Percentiles rank a stretch among this genome's conserved stretches.
phyloP scores from a whole-genome alignment of 371 early-diverging fungal species.

The Mortierella sp. region DNA sequence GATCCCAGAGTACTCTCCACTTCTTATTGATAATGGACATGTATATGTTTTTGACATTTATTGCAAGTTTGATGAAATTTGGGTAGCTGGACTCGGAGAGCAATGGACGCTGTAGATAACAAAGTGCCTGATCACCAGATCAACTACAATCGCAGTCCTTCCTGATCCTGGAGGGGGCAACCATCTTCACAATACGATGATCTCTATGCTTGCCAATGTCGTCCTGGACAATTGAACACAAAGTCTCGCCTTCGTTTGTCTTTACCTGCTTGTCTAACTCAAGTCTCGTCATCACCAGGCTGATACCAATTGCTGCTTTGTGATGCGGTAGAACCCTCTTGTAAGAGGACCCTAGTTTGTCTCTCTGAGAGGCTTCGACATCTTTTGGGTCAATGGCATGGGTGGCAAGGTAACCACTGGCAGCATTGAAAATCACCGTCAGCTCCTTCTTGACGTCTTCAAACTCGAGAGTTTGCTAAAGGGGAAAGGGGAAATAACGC shows the following conservation, averaged over 20 bases:
- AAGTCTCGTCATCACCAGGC: slow-evolving; percentile 32
- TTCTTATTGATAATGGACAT: background rate
- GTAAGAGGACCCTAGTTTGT: background rate
- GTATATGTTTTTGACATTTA: slow-evolving; percentile 15
- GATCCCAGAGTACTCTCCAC: background rate
- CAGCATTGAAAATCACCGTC: background rate
- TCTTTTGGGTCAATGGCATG: background rate
- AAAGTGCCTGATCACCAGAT: slow-evolving; percentile 31
- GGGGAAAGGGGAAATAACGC: background rate
- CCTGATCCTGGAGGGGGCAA: slow-evolving; percentile 19
- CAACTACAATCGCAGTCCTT: slow-evolving; percentile 36
- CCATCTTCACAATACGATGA: slow-evolving; percentile 3
- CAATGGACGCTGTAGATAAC: slow-evolving; percentile 26
- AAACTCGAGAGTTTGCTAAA: background rate
- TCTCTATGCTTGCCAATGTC: background rate
- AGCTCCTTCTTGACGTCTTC: background rate
- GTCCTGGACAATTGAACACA: slow-evolving; percentile 7
- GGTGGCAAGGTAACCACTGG: background rate
- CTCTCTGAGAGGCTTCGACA: slow-evolving; percentile 2
- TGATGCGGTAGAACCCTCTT: slow-evolving; percentile 17
- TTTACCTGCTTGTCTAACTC: slow-evolving; percentile 26
- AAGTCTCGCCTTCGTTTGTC: slow-evolving; percentile 12
- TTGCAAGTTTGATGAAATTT: slow-evolving; percentile 7
- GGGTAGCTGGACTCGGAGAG: background rate
- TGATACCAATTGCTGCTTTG: background rate